Evolutionary conservation across 129 eudicot species (phyloP), one percentile per base, ranked within the genome.

Genomic region (Gnaphalium uliginosum): DNA sequence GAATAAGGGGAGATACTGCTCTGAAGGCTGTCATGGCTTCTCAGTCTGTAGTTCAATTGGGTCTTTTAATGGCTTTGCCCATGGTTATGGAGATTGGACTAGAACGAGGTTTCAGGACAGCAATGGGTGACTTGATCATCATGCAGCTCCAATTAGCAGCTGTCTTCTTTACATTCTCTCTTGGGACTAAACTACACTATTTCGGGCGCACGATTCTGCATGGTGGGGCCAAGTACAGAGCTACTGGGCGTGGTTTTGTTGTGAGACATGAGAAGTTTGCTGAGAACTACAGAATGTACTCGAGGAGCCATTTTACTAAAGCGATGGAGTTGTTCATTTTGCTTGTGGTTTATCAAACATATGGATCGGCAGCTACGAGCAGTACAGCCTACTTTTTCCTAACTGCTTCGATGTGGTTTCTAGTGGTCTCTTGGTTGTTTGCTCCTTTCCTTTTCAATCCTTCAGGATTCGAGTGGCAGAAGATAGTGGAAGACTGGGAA

Each of bases 181-280:
- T 95, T 25, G 99, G 99, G 37, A 95, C 99, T 69, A 95, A 95
- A 61, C 86, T 86, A 53, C 99, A 95, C 76, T 95, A 95, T 77
- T 95, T 81, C 25, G 97, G 99, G 11, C 93, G 99, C 59, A 95
- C 97, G 5, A 71, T 95, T 53, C 77, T 95, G 73, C 99, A 95
- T 56, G 99, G 99, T 23, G 99, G 99, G 41, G 99, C 99, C 37
- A 89, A 89, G 73, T 95, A 95, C 85, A 78, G 99, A 81, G 99
- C 99, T 68, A 95, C 99, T 1, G 99, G 99, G 33, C 99, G 99
- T 80, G 99, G 99, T 24, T 95, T 95, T 62, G 99, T 95, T 14
- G 99, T 95, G 11, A 75, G 97, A 21, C 99, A 95, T 43, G 99
- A 95, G 83, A 95, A 89, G 73, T 95, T 89, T 84, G 99, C 99